Evolutionary conservation across 257 asterid genomes (phyloP).

Genomic region (Ilex aquifolium): DNA sequence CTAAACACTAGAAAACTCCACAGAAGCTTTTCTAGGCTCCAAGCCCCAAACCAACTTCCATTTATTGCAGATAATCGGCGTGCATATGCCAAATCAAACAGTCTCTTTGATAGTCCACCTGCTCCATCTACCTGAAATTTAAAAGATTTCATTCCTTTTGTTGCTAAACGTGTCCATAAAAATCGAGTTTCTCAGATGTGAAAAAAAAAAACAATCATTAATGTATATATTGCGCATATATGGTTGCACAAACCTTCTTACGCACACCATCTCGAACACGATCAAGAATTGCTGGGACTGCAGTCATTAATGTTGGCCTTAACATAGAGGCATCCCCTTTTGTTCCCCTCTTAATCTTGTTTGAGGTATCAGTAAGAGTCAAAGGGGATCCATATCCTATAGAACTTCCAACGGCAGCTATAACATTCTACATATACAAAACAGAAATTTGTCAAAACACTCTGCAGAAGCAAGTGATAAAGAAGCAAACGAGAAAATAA

Average conservation of each 20-base stretch:
- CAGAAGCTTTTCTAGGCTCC: constrained; percentile 85
- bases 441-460: constrained; percentile 3
- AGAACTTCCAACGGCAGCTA: constrained; percentile 78
- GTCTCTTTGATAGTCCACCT: constrained; percentile 78
- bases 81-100: constrained; percentile 81
- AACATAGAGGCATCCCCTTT: constrained; percentile 85
- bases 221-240: background rate
- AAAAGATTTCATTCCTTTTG: constrained; percentile 10
- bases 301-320: constrained; percentile 84
- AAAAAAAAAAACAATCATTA: constrained; percentile 4
- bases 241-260: constrained; percentile 54
- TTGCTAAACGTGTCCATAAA: background rate
- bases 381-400: constrained; percentile 97
- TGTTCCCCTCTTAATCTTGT: constrained; percentile 88
- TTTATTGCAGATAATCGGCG: constrained; percentile 78
- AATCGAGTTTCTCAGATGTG: constrained; percentile 4
- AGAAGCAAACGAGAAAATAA: constrained; percentile 1
- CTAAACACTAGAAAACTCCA: constrained; percentile 87
- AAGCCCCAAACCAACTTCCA: constrained; percentile 98
- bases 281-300: constrained; percentile 97
- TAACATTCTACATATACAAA: constrained; percentile 46
- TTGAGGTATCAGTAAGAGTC: constrained; percentile 95
- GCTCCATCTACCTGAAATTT: constrained; percentile 69
- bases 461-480: constrained; percentile 2
- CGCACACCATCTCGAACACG: constrained; percentile 98